A percentile compares a stretch with the other conserved stretches of the same genome.
Evolutionary conservation across 495 filamentous ascomycete species (phyloP).

Genomic region (Podospora anserina): DNA sequence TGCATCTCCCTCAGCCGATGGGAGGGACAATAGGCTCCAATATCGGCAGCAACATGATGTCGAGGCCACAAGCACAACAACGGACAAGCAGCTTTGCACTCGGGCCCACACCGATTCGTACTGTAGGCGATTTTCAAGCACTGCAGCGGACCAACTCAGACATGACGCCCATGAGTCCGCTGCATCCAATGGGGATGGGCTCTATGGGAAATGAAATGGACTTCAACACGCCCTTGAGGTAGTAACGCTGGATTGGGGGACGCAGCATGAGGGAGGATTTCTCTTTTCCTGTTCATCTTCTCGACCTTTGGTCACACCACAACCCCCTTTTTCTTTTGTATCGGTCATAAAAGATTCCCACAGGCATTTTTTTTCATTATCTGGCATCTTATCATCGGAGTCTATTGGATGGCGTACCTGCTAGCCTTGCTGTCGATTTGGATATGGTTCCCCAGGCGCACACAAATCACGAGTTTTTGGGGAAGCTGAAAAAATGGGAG

Average conservation of each 20-base stretch:
- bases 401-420: slow-evolving; percentile 5
- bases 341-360: slow-evolving; percentile 5
- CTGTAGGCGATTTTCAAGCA: slow-evolving; percentile 48
- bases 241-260: slow-evolving; percentile 20
- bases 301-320: neutral
- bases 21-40: slow-evolving; percentile 30
- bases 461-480: slow-evolving; percentile 8
- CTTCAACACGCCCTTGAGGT: slow-evolving; percentile 36
- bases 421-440: slow-evolving; percentile 8
- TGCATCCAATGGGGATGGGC: slow-evolving; percentile 37
- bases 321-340: slow-evolving; percentile 15
- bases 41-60: slow-evolving; percentile 35
- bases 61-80: slow-evolving; percentile 41
- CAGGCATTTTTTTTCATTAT: slow-evolving; percentile 1
- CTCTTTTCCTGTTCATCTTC: neutral
- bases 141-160: slow-evolving; percentile 44
- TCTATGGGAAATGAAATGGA: slow-evolving; percentile 33
- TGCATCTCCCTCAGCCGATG: slow-evolving; percentile 36
- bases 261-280: neutral
- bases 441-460: neutral
- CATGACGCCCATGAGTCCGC: slow-evolving; percentile 33
- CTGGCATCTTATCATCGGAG: slow-evolving; percentile 21
- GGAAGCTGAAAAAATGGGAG: slow-evolving; percentile 11
- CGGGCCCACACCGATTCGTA: slow-evolving; percentile 38
- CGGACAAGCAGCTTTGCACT: slow-evolving; percentile 43